These are phyloP conservation scores for Musa balbisiana DNA, from an alignment of 202 grass and related monocot species.

Conservation along the genomic window DNA sequence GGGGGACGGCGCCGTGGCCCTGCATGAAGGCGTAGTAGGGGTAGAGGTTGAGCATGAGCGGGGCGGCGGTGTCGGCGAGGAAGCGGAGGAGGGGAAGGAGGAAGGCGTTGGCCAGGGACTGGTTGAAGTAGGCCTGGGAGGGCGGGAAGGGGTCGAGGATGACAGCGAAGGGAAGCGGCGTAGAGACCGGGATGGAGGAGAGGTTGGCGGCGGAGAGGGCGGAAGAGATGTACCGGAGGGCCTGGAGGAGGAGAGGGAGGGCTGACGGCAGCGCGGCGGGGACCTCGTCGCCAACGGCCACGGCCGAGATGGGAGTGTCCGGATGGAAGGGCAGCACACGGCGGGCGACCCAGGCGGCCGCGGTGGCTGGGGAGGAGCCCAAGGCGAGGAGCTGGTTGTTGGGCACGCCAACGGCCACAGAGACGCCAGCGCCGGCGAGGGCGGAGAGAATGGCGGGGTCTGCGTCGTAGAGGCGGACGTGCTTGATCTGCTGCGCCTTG, in stretches of 20 bases:
- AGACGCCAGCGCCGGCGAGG: not conserved
- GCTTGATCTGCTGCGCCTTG: conserved; percentile 1
- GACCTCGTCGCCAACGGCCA: not conserved
- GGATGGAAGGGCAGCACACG: not conserved
- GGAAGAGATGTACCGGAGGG: conserved; percentile 44
- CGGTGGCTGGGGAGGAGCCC: not conserved
- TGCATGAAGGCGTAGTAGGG: conserved; percentile 95
- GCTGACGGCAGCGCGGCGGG: conserved; percentile 35
- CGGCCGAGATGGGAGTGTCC: not conserved
- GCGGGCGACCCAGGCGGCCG: not conserved
- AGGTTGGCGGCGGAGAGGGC: conserved; percentile 63
- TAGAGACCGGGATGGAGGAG: conserved; percentile 66
- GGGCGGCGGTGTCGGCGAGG: conserved; percentile 63
- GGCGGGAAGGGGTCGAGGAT: conserved; percentile 81
- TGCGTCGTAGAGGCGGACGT: not conserved
- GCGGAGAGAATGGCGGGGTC: not conserved
- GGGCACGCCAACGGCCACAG: not conserved
- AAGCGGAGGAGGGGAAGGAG: conserved; percentile 60
- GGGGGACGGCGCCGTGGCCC: conserved; percentile 54
- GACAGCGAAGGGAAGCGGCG: conserved; percentile 80
- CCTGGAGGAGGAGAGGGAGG: conserved; percentile 69
- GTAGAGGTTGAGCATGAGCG: conserved; percentile 93
- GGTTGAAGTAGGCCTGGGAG: conserved; percentile 95
- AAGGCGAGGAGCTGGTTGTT: not conserved
- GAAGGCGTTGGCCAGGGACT: conserved; percentile 48